phyloP scores from a whole-genome alignment of 768 basidiomycete species.

The Saitozyma podzolica region DNA sequence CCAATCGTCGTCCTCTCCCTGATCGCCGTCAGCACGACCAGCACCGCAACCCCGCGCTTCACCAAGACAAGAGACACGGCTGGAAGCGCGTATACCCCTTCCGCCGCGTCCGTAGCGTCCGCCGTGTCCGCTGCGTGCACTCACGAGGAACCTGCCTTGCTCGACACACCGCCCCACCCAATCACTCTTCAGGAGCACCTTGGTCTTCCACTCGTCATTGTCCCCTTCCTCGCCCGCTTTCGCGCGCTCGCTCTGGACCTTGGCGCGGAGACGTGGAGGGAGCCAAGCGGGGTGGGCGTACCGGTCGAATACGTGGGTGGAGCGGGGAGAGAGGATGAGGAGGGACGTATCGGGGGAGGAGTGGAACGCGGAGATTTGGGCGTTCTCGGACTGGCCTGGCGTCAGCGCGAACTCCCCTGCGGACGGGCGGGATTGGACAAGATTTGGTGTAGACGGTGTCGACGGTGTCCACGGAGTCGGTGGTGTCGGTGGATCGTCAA shows the following conservation, averaged over 20 bases:
- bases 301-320: constrained; percentile 8
- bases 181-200: constrained; percentile 27
- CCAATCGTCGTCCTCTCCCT: constrained; percentile 34
- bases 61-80: neutral
- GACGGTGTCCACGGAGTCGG: too few species aligned
- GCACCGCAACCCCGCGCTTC: neutral
- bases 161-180: constrained; percentile 30
- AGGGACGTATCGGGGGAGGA: neutral
- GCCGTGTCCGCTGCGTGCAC: neutral
- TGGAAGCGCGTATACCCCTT: neutral
- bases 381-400: constrained; percentile 6
- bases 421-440: neutral
- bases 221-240: neutral
- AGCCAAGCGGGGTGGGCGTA: constrained; percentile 39
- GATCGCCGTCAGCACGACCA: neutral
- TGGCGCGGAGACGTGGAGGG: neutral
- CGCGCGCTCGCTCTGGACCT: neutral
- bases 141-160: constrained; percentile 23
- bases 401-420: neutral
- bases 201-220: constrained; percentile 27
- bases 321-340: constrained; percentile 10
- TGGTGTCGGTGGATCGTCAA: too few species aligned
- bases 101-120: too few species aligned
- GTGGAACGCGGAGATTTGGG: constrained; percentile 8
- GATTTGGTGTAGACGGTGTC: too few species aligned